These are phyloP conservation scores for Daldinia caldariorum DNA, from an alignment of 495 filamentous ascomycete genomes.

Conservation along the genomic window DNA sequence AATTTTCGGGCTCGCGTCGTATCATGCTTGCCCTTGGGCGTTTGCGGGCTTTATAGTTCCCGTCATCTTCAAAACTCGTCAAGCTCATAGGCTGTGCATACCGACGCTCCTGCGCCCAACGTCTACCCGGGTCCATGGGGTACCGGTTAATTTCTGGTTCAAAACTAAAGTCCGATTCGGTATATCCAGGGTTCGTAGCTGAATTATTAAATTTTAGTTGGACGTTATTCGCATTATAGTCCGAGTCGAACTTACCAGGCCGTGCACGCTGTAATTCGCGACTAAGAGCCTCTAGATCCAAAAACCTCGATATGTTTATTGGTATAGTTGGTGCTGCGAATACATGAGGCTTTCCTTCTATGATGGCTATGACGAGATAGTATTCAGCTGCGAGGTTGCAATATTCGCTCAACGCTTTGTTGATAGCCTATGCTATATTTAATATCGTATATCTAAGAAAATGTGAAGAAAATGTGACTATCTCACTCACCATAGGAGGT, in stretches of 20 bases:
- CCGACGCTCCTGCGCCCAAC: slow-evolving; percentile 27
- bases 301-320: slow-evolving; percentile 46
- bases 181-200: slow-evolving; percentile 31
- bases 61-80: slow-evolving; percentile 40
- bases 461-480: neutral
- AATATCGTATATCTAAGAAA: slow-evolving; percentile 12
- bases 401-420: slow-evolving; percentile 51
- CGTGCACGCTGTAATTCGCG: slow-evolving; percentile 33
- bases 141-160: slow-evolving; percentile 27
- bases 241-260: slow-evolving; percentile 29
- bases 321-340: slow-evolving; percentile 48
- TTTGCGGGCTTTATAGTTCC: slow-evolving; percentile 48
- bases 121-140: slow-evolving; percentile 14
- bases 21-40: slow-evolving; percentile 47
- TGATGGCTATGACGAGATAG: slow-evolving; percentile 52
- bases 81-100: slow-evolving; percentile 29
- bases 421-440: slow-evolving; percentile 48
- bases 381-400: slow-evolving; percentile 50
- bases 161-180: slow-evolving; percentile 37
- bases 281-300: slow-evolving; percentile 46
- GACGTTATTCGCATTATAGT: neutral
- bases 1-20: slow-evolving; percentile 38
- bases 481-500: slow-evolving; percentile 38
- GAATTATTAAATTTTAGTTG: slow-evolving; percentile 14
- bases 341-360: slow-evolving; percentile 46